Evolutionary conservation across 306 rosid genomes (phyloP).

Genomic region (Sechiopsis laciniata): DNA sequence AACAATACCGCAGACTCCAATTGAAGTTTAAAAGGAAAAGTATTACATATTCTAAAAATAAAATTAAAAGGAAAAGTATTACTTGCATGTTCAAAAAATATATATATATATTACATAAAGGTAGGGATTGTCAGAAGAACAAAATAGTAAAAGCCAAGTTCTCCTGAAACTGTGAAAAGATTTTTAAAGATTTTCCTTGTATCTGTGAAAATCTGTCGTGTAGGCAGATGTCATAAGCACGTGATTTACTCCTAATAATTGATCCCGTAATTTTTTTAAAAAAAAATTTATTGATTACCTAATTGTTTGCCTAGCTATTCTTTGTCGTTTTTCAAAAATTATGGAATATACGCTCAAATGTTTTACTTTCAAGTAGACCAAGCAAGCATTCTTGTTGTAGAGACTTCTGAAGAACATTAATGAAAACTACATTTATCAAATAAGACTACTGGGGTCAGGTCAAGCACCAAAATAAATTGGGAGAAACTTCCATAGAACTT

Average conservation of each 20-base stretch:
- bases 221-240: not conserved
- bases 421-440: not conserved
- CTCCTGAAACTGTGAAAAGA: not conserved
- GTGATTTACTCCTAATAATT: conserved; percentile 4
- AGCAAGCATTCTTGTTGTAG: not conserved
- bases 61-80: not conserved
- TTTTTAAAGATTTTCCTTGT: not conserved
- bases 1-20: not conserved
- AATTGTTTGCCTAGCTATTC: not conserved
- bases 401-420: not conserved
- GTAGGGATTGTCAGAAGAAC: conserved; percentile 13
- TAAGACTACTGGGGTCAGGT: not conserved
- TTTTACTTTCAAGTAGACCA: not conserved
- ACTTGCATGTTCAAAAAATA: too few species aligned
- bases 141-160: not conserved
- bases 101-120: too few species aligned
- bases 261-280: not conserved
- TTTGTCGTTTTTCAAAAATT: not conserved
- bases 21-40: not conserved
- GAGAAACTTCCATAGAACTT: not conserved
- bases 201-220: not conserved
- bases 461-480: not conserved
- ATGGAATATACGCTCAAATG: not conserved
- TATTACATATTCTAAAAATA: not conserved
- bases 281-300: too few species aligned